Conservation (phyloP, 192 early-diverging fungal genomes). For the Coemansia sp. region DNA sequence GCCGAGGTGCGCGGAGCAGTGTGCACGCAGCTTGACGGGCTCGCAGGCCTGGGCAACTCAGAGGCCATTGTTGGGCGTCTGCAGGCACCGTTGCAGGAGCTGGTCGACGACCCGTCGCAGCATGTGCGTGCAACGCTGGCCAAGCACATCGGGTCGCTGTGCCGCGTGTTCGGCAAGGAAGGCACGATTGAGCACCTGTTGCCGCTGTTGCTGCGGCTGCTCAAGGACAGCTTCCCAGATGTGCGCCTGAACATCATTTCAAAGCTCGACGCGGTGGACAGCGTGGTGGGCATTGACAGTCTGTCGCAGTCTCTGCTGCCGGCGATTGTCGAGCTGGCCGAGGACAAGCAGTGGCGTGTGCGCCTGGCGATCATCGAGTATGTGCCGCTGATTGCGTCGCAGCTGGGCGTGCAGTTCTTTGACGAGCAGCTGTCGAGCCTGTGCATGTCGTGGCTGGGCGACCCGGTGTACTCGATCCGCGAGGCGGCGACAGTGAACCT, state of each 20-base stretch:
- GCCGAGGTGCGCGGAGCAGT: conserved; percentile 96
- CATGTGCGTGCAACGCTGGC: conserved; percentile 94
- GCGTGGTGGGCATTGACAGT: conserved; percentile 95
- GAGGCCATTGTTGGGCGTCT: conserved; percentile 73
- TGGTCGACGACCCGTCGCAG: conserved; percentile 94
- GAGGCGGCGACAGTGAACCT: conserved; percentile 96
- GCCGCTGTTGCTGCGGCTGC: conserved; percentile 91
- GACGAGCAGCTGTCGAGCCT: conserved; percentile 91
- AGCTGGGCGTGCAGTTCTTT: conserved; percentile 95
- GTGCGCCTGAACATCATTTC: conserved; percentile 99
- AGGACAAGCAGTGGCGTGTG: conserved; percentile 99
- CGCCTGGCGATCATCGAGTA: conserved; percentile 99
- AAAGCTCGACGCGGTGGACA: conserved; percentile 93
- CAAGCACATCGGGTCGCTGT: conserved; percentile 92
- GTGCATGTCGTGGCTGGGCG: conserved; percentile 99
- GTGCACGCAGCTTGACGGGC: conserved; percentile 77
- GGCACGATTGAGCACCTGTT: conserved; percentile 91
- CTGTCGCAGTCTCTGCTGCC: conserved; percentile 95
- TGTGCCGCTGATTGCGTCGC: conserved; percentile 93
- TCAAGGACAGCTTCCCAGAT: conserved; percentile 97
- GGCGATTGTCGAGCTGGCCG: conserved; percentile 97
- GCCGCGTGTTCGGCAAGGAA: conserved; percentile 93
- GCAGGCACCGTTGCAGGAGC: conserved; percentile 87
- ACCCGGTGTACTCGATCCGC: conserved; percentile 94
- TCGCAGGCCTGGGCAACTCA: conserved; percentile 73